Conservation (phyloP, 495 filamentous ascomycete species). For the Amorphotheca resinae region DNA sequence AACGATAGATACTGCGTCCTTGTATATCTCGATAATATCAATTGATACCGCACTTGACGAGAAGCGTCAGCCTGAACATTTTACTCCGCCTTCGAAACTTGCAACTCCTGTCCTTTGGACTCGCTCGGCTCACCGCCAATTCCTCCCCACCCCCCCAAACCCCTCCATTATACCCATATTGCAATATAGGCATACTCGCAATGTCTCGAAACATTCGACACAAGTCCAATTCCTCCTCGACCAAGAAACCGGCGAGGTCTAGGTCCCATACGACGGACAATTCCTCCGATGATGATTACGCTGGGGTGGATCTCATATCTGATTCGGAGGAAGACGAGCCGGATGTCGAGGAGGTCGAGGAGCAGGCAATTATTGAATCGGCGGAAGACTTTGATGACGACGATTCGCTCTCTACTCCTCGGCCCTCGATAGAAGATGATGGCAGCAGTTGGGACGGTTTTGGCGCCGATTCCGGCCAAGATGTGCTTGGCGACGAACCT, state of each 20-base stretch:
- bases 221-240: slow-evolving; percentile 31
- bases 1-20: background rate
- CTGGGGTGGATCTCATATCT: slow-evolving; percentile 60
- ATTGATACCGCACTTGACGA: slow-evolving; percentile 1
- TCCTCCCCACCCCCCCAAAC: slow-evolving; percentile 1
- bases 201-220: slow-evolving; percentile 44
- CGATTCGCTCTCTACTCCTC: slow-evolving; percentile 23
- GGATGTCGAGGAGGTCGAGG: slow-evolving; percentile 60
- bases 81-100: slow-evolving; percentile 1
- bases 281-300: slow-evolving; percentile 59
- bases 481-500: slow-evolving; percentile 33
- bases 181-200: slow-evolving; percentile 5
- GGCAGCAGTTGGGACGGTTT: slow-evolving; percentile 47
- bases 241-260: slow-evolving; percentile 24
- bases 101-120: background rate
- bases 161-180: slow-evolving; percentile 3
- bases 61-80: background rate
- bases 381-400: slow-evolving; percentile 31
- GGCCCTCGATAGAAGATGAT: slow-evolving; percentile 30
- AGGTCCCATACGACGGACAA: slow-evolving; percentile 31
- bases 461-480: slow-evolving; percentile 32
- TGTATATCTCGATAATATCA: slow-evolving; percentile 7
- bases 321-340: slow-evolving; percentile 68
- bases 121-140: slow-evolving; percentile 15
- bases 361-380: slow-evolving; percentile 53